Conservation (phyloP, 495 filamentous ascomycete genomes). For the Xylaria telfairii region DNA sequence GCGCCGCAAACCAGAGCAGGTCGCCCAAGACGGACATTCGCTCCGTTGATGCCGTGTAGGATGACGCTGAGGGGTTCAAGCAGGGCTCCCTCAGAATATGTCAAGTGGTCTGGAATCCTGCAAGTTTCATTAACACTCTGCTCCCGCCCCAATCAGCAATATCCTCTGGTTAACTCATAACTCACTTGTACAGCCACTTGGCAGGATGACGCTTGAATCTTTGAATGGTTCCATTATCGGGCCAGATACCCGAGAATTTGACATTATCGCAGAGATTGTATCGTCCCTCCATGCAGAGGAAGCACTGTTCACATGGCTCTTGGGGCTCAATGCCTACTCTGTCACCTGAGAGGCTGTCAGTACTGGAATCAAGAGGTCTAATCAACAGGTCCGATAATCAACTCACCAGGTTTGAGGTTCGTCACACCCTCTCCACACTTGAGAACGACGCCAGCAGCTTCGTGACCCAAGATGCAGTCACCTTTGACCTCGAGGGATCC, state of each 20-base stretch:
- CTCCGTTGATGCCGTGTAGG: conserved; percentile 51
- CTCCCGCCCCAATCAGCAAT: not conserved
- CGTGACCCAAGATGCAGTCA: conserved; percentile 56
- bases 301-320: conserved; percentile 54
- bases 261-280: conserved; percentile 59
- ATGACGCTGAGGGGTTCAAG: conserved; percentile 57
- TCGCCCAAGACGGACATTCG: conserved; percentile 47
- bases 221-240: conserved; percentile 62
- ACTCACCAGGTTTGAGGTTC: conserved; percentile 45
- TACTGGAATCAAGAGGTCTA: not conserved
- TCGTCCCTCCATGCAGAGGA: conserved; percentile 51
- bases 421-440: conserved; percentile 52
- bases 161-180: conserved; percentile 22
- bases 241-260: conserved; percentile 63
- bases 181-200: conserved; percentile 54
- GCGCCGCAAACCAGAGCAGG: conserved; percentile 54
- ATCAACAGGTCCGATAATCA: conserved; percentile 15
- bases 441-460: conserved; percentile 55
- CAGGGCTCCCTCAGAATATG: conserved; percentile 55
- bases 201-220: conserved; percentile 65
- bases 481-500: conserved; percentile 52
- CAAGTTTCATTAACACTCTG: conserved; percentile 4
- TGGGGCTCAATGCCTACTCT: conserved; percentile 58
- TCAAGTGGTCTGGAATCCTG: conserved; percentile 50
- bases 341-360: conserved; percentile 44